Base-by-base conservation (phyloP, 2,329 filamentous ascomycete genomes). In the Claviceps arundinis region DNA sequence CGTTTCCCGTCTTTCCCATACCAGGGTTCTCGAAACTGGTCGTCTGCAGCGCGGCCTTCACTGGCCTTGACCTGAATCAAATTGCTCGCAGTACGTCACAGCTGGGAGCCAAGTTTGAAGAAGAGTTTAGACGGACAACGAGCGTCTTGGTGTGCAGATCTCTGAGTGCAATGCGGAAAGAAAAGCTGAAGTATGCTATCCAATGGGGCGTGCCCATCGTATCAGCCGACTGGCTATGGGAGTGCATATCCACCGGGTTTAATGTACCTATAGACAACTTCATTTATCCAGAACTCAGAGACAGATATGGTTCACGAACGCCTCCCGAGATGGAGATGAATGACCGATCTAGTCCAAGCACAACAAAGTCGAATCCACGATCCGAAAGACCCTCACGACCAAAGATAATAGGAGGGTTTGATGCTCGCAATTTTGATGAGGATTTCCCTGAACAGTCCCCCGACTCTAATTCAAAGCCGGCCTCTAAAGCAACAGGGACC, bases 171-270 rank as follows among this genome's bases (percentile, higher is more conserved):
- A 74, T 89, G 68, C 70, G 78, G 64, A 77, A 73, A 53, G 85
- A 93, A 57, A 98, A 98, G 68, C 71, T 93, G 17, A 80, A 84
- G 45, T 83, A 88, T 62, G 89, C 89, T 0, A 65, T 81, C 8
- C 76, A 83, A 59, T 87, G 87, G 74, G 76, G 77, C 4, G 84
- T 97, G 11, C 87, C 89, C 2, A 81, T 91, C n/a, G 86, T 97
- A 11, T 78, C 78, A 7, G 79, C 81, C 17, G 79, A 84, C 22
- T 98, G 93, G 93, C 73, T 98, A 2, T 93, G 87, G 83, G 77
- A 84, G 50, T 93, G 86, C 57, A 81, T 96, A 49, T 73, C 75
- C 60, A 78, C 70, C 0, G 78, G 78, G 5, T 70, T 59, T 55
- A 67, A 70, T 3, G 65, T 72, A 2, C 73, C 77, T 1, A 64